Evolutionary conservation across 225 moss, liverwort and hornwort species (phyloP).

Genomic region (Physcomitrium patens): DNA sequence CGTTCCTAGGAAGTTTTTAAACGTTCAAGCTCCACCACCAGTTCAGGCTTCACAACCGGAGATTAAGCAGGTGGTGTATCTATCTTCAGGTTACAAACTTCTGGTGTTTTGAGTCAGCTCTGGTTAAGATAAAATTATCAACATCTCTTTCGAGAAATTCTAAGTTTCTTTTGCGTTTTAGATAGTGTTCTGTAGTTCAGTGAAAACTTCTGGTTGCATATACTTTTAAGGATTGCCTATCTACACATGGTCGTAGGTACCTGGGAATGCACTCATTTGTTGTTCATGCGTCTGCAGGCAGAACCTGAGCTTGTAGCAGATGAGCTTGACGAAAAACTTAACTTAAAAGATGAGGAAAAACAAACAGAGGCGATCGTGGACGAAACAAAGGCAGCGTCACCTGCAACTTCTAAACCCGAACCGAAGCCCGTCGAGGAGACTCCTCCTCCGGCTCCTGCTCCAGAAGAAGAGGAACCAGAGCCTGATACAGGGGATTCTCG

Average conservation of each 20-base stretch:
- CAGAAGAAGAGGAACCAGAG: conserved; percentile 14
- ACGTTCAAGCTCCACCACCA: not conserved
- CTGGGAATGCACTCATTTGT: not conserved
- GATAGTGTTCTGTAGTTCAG: too few relatives aligned
- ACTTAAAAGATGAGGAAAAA: conserved; percentile 26
- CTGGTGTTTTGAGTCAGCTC: not conserved
- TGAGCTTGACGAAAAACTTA: conserved; percentile 35
- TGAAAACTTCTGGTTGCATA: too few relatives aligned
- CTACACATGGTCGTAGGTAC: not conserved
- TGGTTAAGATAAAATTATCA: too few relatives aligned
- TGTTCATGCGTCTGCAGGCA: conserved; percentile 2
- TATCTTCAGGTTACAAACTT: not conserved
- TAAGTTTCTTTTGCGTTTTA: too few relatives aligned
- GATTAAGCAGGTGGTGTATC: conserved; percentile 26
- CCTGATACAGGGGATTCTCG: conserved; percentile 54
- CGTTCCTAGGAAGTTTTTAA: conserved; percentile 36
- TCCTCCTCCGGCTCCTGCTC: conserved; percentile 20
- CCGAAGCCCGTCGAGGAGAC: conserved; percentile 1
- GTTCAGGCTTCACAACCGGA: conserved; percentile 1
- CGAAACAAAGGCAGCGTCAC: conserved; percentile 27
- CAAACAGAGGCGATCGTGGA: conserved; percentile 29
- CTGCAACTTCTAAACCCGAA: conserved; percentile 31
- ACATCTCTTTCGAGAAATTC: too few relatives aligned
- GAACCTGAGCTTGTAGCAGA: conserved; percentile 29
- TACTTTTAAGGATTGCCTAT: not conserved